These are phyloP conservation scores for Vigna trinervia DNA, from an alignment of 306 rosid genomes.

Conservation along the genomic window DNA sequence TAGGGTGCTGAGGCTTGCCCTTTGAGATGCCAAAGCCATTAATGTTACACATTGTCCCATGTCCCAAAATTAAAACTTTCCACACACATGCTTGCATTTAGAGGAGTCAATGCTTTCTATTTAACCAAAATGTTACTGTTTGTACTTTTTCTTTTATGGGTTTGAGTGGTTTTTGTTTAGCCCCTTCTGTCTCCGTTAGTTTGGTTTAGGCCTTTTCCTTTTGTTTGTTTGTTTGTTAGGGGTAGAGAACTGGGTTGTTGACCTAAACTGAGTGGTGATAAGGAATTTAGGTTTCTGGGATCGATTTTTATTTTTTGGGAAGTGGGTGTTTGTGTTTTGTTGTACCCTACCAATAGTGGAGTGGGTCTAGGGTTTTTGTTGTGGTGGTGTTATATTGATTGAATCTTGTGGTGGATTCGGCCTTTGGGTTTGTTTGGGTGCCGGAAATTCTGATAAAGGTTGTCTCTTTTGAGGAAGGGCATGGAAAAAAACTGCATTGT, in stretches of 20 bases:
- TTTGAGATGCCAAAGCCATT: conserved; percentile 55
- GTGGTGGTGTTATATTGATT: conserved; percentile 34
- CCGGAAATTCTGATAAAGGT: conserved; percentile 40
- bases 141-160: conserved; percentile 50
- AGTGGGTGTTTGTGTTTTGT: conserved; percentile 36
- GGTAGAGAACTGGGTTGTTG: conserved; percentile 64
- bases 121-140: conserved; percentile 41
- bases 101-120: conserved; percentile 51
- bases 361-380: conserved; percentile 60
- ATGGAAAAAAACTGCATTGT: conserved; percentile 62
- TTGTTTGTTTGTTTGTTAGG: conserved; percentile 28
- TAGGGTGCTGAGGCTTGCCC: conserved; percentile 31
- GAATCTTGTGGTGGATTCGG: conserved; percentile 48
- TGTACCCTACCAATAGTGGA: conserved; percentile 46
- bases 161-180: conserved; percentile 55
- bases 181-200: conserved; percentile 44
- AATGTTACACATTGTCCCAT: conserved; percentile 43
- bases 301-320: conserved; percentile 40
- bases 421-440: conserved; percentile 31
- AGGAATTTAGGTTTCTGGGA: conserved; percentile 19
- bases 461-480: conserved; percentile 43
- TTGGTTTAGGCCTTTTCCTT: conserved; percentile 21
- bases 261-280: conserved; percentile 60
- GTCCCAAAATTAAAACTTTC: conserved; percentile 36
- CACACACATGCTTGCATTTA: conserved; percentile 40